phyloP scores from a whole-genome alignment of 768 basidiomycete species.

The Lentinula sp. region DNA sequence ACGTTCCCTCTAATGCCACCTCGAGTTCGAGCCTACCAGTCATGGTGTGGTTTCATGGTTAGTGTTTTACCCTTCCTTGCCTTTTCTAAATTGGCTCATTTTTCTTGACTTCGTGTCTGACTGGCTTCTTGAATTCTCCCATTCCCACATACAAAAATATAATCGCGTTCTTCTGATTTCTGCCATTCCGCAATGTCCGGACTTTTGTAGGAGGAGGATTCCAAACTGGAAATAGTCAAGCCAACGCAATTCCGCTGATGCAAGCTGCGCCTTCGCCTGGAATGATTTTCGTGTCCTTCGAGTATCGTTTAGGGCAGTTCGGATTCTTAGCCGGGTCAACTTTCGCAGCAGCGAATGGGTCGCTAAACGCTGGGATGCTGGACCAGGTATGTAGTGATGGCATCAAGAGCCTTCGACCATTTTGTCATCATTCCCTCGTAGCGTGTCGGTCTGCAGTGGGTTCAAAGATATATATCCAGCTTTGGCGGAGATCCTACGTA shows the following conservation, averaged over 20 bases:
- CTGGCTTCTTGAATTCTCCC: not conserved
- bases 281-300: slow-evolving; percentile 35
- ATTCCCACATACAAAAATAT: not conserved
- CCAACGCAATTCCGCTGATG: slow-evolving; percentile 24
- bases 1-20: slow-evolving; percentile 10
- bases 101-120: not conserved
- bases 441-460: slow-evolving; percentile 5
- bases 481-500: slow-evolving; percentile 2
- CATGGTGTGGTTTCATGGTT: slow-evolving; percentile 38
- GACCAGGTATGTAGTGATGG: slow-evolving; percentile 25
- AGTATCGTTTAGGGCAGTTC: slow-evolving; percentile 36
- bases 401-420: not conserved
- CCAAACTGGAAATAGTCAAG: slow-evolving; percentile 28
- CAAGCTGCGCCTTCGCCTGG: slow-evolving; percentile 23
- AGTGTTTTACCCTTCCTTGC: not conserved
- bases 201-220: slow-evolving; percentile 33
- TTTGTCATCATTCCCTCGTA: not conserved
- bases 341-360: slow-evolving; percentile 18
- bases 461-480: slow-evolving; percentile 1
- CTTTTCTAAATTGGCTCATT: not conserved
- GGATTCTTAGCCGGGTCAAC: slow-evolving; percentile 29
- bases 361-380: slow-evolving; percentile 30
- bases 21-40: slow-evolving; percentile 17
- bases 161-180: not conserved
- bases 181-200: not conserved